phyloP scores from a whole-genome alignment of 176 grass and related monocot genomes.

The Cenchrus purpureus region DNA sequence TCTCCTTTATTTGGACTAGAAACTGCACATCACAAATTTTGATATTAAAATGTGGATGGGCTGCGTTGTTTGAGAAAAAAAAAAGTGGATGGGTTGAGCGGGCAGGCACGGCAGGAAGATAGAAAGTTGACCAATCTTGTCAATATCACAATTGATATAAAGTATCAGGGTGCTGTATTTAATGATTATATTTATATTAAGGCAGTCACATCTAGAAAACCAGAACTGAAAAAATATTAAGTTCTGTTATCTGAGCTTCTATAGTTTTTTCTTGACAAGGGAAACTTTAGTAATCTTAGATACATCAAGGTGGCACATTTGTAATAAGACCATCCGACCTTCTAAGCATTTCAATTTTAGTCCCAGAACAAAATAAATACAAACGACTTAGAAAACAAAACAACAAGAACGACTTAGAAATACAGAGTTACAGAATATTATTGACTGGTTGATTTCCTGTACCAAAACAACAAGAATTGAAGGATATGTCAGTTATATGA shows the following conservation, averaged over 20 bases:
- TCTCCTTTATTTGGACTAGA: constrained; percentile 95
- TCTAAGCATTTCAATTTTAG: constrained; percentile 19
- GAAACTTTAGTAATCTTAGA: too few relatives aligned
- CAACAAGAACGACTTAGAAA: neutral
- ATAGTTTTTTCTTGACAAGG: neutral
- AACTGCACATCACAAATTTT: constrained; percentile 57
- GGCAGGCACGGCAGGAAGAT: neutral
- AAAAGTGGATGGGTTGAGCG: neutral
- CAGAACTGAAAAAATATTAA: neutral
- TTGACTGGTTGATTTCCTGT: constrained; percentile 98
- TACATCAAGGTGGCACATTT: too few relatives aligned
- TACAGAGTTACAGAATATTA: constrained; percentile 99
- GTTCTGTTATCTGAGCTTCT: neutral
- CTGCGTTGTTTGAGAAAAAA: neutral
- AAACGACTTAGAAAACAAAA: constrained; percentile 22
- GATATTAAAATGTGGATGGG: constrained; percentile 27
- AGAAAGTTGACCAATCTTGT: neutral
- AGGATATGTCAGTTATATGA: constrained; percentile 28
- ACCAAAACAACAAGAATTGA: constrained; percentile 34
- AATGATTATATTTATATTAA: neutral
- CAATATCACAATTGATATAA: neutral
- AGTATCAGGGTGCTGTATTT: neutral
- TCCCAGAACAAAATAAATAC: constrained; percentile 30
- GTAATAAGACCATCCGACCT: too few relatives aligned
- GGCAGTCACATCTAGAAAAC: too few relatives aligned